Percentiles rank a stretch among this genome's conserved stretches.
These are phyloP conservation scores for Cardiospermum halicacabum DNA, from an alignment of 345 rosid genomes.

Conservation along the genomic window DNA sequence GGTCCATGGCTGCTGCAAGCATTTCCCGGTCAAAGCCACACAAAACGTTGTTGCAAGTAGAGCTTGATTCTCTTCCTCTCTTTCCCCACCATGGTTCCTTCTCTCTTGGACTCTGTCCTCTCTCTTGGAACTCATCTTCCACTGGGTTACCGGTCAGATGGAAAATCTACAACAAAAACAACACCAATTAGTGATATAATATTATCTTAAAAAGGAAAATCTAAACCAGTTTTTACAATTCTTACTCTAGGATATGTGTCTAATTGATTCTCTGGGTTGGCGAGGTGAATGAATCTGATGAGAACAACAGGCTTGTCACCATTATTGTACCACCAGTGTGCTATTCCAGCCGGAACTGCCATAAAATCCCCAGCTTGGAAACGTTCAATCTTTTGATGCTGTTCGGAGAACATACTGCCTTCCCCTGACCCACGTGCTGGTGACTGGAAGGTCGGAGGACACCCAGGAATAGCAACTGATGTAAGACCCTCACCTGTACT, in stretches of 20 bases:
- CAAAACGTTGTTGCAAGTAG: slow-evolving; percentile 49
- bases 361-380: slow-evolving; percentile 45
- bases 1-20: slow-evolving; percentile 57
- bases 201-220: not conserved
- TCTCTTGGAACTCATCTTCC: slow-evolving; percentile 31
- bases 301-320: slow-evolving; percentile 41
- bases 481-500: slow-evolving; percentile 41
- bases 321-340: slow-evolving; percentile 57
- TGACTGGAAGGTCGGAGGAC: slow-evolving; percentile 66
- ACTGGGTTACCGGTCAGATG: slow-evolving; percentile 69
- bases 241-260: slow-evolving; percentile 60
- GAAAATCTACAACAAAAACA: slow-evolving; percentile 36
- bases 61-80: slow-evolving; percentile 10
- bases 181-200: not conserved
- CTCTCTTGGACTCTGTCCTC: not conserved
- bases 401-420: slow-evolving; percentile 32
- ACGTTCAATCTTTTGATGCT: slow-evolving; percentile 52
- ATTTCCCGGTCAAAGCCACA: slow-evolving; percentile 46
- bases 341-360: slow-evolving; percentile 46
- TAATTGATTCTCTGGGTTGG: slow-evolving; percentile 58
- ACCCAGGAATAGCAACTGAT: slow-evolving; percentile 48
- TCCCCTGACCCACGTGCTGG: slow-evolving; percentile 28
- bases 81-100: no score
- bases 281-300: slow-evolving; percentile 30
- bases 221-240: not conserved